phyloP scores from a whole-genome alignment of 2,329 filamentous ascomycete species.

The Epichloe bromicola region DNA sequence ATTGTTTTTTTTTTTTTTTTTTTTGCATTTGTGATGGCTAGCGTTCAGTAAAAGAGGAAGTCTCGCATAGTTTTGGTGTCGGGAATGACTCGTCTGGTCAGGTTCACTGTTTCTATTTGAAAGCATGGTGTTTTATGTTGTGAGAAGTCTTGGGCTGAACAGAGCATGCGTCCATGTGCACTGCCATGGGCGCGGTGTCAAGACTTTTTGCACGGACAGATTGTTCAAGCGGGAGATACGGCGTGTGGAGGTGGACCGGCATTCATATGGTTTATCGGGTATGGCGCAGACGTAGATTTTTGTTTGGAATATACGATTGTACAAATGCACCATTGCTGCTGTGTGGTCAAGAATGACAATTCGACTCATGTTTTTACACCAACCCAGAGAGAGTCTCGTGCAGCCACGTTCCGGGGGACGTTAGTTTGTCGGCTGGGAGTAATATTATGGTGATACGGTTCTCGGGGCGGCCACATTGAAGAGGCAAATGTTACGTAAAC shows the following conservation, averaged over 20 bases:
- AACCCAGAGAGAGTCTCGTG: neutral
- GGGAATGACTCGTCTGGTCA: neutral
- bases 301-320: neutral
- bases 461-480: neutral
- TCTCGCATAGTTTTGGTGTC: slow-evolving; percentile 3
- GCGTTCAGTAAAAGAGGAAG: neutral
- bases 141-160: neutral
- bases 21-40: slow-evolving; percentile 1
- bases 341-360: too few species aligned
- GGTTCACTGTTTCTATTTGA: neutral
- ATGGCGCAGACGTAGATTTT: neutral
- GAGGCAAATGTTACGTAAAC: neutral
- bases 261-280: neutral
- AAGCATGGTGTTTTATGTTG: neutral
- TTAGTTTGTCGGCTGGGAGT: neutral
- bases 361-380: too few species aligned
- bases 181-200: neutral
- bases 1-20: neutral
- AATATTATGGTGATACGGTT: neutral
- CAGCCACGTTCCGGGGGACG: neutral
- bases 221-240: neutral
- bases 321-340: neutral
- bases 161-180: neutral
- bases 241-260: neutral
- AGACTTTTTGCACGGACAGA: neutral